These are phyloP conservation scores for Pyrus pyrifolia DNA, from an alignment of 306 rosid genomes.

Conservation along the genomic window DNA sequence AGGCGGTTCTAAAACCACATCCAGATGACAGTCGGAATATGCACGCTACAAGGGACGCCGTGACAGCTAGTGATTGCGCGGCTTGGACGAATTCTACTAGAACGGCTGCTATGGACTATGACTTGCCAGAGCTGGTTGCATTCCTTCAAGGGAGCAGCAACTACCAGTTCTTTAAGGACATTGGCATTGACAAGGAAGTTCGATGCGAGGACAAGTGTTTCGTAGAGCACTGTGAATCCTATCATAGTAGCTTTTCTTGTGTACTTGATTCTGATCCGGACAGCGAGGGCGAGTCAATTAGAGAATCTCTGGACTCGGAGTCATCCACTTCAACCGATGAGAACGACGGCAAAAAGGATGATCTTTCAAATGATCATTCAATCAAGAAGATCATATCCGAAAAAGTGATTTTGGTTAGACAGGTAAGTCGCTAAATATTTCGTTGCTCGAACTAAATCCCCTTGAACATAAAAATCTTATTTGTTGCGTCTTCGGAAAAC, in stretches of 20 bases:
- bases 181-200: conserved; percentile 29
- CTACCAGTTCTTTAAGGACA: conserved; percentile 49
- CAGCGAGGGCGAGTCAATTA: conserved; percentile 22
- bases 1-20: neutral
- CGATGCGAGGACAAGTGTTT: conserved; percentile 14
- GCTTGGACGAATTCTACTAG: conserved; percentile 2
- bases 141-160: conserved; percentile 71
- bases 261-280: conserved; percentile 15
- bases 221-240: conserved; percentile 20
- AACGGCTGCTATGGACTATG: conserved; percentile 33
- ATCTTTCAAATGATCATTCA: conserved; percentile 13
- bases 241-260: conserved; percentile 17
- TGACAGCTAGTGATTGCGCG: neutral
- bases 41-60: neutral
- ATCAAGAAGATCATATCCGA: conserved; percentile 16
- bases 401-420: conserved; percentile 13
- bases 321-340: conserved; percentile 14
- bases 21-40: conserved; percentile 8
- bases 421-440: conserved; percentile 36
- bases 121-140: conserved; percentile 60
- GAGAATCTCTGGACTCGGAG: conserved; percentile 16
- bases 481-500: neutral
- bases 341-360: conserved; percentile 14
- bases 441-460: neutral
- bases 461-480: neutral